phyloP scores from a whole-genome alignment of 1,139 yeast species.

The Diutina scorzettiae region DNA sequence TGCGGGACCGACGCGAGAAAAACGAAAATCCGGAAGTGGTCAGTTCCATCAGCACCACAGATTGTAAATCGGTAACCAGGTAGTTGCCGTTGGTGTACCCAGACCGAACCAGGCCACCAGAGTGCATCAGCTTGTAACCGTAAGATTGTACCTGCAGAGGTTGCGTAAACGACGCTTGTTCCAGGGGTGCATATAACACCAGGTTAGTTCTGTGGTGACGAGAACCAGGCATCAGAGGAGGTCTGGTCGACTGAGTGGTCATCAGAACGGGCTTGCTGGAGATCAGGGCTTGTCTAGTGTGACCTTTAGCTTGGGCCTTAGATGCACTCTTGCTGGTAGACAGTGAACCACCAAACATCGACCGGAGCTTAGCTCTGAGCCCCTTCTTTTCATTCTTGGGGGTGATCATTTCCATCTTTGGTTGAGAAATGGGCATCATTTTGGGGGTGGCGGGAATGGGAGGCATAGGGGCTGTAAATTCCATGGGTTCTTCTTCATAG shows the following conservation, averaged over 20 bases:
- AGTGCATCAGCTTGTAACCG: background rate
- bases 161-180: no score
- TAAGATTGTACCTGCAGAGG: background rate
- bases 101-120: background rate
- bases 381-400: constrained; percentile 1
- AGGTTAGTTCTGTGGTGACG: background rate
- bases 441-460: background rate
- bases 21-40: constrained; percentile 5
- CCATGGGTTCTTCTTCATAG: background rate
- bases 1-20: constrained; percentile 5
- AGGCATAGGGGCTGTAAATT: background rate
- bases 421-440: background rate
- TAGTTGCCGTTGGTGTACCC: background rate
- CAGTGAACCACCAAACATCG: background rate
- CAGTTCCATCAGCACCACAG: constrained; percentile 5
- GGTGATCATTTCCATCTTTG: background rate
- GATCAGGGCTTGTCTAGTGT: background rate
- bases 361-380: constrained; percentile 1
- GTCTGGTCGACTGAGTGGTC: background rate
- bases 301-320: background rate
- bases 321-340: background rate
- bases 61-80: constrained; percentile 6
- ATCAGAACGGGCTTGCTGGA: background rate
- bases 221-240: constrained; percentile 5
- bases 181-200: background rate